These are phyloP conservation scores for Candida anglica DNA, from an alignment of 805 yeast species.

Conservation along the genomic window DNA sequence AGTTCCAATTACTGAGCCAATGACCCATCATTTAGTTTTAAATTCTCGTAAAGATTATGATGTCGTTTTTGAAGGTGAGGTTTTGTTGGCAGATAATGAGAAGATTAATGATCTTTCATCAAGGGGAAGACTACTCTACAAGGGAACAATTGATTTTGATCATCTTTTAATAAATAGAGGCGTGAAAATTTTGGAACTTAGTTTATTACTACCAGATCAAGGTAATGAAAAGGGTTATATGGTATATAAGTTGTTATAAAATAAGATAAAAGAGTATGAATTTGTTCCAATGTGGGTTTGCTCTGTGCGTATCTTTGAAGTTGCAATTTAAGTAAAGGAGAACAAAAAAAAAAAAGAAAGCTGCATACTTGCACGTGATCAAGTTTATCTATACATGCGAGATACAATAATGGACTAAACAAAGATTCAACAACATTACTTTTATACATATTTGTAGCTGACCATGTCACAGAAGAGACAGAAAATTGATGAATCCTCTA, in stretches of 20 bases:
- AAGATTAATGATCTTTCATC: no score
- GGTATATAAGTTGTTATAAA: neutral
- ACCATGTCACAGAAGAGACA: no score
- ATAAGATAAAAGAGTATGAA: neutral
- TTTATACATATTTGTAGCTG: no score
- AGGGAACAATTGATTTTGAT: constrained; percentile 26
- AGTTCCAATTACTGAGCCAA: constrained; percentile 10
- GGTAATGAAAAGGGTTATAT: constrained; percentile 1
- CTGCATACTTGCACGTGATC: no score
- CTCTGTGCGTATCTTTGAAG: no score
- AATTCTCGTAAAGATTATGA: constrained; percentile 17
- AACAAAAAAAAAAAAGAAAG: neutral
- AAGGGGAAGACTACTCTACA: constrained; percentile 17
- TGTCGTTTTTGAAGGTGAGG: constrained; percentile 21
- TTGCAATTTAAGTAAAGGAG: no score
- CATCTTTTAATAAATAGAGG: constrained; percentile 30
- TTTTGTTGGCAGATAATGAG: constrained; percentile 13
- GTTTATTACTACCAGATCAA: constrained; percentile 9
- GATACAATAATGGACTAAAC: no score
- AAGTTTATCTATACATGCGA: no score
- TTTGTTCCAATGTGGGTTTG: no score
- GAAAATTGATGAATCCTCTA: no score
- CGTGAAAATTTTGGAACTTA: constrained; percentile 19
- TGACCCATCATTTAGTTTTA: constrained; percentile 3
- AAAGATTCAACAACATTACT: no score